These are phyloP conservation scores for Butyriboletus appendiculatus DNA, from an alignment of 1,284 basidiomycete genomes.

Conservation along the genomic window DNA sequence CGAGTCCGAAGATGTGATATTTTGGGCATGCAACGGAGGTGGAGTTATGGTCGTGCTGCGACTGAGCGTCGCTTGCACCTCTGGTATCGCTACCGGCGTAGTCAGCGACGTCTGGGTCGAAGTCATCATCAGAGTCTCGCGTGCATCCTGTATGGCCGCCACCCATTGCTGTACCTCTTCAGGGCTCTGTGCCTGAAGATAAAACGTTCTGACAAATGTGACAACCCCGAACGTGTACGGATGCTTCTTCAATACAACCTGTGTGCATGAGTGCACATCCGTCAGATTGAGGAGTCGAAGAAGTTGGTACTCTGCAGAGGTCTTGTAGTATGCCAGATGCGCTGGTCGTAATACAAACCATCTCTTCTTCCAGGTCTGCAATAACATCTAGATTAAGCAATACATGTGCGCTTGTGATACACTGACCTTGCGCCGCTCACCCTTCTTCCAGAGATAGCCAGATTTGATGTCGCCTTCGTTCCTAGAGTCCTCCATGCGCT, in stretches of 20 bases:
- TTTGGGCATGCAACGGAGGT: conserved; percentile 39
- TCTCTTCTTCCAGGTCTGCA: conserved; percentile 95
- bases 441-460: conserved; percentile 95
- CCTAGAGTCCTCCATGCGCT: conserved; percentile 44
- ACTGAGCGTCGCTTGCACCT: conserved; percentile 34
- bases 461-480: conserved; percentile 84
- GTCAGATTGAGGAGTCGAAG: conserved; percentile 87
- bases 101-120: conserved; percentile 57
- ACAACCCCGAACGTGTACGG: conserved; percentile 91
- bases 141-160: conserved; percentile 75
- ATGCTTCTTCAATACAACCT: conserved; percentile 89
- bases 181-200: conserved; percentile 78
- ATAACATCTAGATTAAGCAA: conserved; percentile 13
- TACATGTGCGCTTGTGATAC: conserved; percentile 6
- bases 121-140: conserved; percentile 61
- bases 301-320: conserved; percentile 89
- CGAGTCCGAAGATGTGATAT: conserved; percentile 72
- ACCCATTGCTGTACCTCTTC: conserved; percentile 87
- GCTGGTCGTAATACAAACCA: conserved; percentile 96
- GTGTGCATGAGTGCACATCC: conserved; percentile 90
- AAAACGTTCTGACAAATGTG: conserved; percentile 90
- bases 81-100: conserved; percentile 50
- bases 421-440: conserved; percentile 91
- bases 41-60: conserved; percentile 42
- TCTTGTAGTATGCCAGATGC: conserved; percentile 97